Base-by-base conservation (phyloP, 2,329 filamentous ascomycete species). In the Colletotrichum tanaceti region DNA sequence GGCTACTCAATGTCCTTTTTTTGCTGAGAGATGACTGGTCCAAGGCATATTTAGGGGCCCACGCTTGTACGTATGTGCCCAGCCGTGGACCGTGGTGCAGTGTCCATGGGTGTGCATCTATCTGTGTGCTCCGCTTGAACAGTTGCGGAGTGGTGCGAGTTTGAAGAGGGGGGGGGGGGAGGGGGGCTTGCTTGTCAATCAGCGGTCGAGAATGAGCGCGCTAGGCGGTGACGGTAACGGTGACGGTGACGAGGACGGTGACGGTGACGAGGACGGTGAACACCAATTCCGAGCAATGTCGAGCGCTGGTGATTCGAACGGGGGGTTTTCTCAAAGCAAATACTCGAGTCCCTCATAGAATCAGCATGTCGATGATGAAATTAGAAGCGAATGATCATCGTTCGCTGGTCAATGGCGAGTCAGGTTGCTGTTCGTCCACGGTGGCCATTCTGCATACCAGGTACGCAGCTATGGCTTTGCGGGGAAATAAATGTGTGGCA, bases 1-100 rank as follows among this genome's bases (percentile, higher is more conserved):
- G 64, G 52, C 64, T 63, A 63, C 50, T 32, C 18, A 20, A 39
- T 32, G 32, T 9, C 28, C 28, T 39, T 2, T 11, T 32, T 28
- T 53, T 50, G 39, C 39, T 59, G 18, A 22, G 32, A 22, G 11
- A 16, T 16, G 50, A 39, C n/a, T 22, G 50, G 59, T 3, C 24
- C 41, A 38, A 35, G 41, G 22, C 20, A 13, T 43, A 18, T 44
- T 24, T 38, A 11, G 9, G 14, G 16, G 2, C 18, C 47, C 13
- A 52, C 47, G 47, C 47, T 7, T 32, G 24, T 7, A 41, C 20
- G 18, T 28, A 41, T 35, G 18, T 28, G 5, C 50, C 28, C 28
- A 32, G 28, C 28, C 28, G 1, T 32, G 7, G 28, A 9, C 28
- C 7, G 1, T 32, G 7, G 28, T 32, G 28, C 18, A 20, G n/a